Conservation (phyloP, 1,284 basidiomycete species). For the Apiotrichum siamense region DNA sequence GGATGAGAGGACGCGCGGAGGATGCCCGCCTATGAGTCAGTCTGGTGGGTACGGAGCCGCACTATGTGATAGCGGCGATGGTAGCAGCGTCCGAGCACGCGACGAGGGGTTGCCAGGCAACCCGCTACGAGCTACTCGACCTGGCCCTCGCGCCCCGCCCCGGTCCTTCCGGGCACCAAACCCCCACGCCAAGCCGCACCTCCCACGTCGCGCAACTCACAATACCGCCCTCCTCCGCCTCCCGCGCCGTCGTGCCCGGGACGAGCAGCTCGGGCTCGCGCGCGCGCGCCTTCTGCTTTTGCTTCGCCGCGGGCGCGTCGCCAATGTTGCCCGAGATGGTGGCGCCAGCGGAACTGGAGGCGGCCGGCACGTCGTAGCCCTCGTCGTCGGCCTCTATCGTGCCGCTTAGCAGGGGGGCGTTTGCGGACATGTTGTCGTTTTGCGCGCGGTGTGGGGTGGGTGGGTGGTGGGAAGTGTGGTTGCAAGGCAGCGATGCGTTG, state of each 20-base stretch:
- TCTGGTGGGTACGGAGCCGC: no score
- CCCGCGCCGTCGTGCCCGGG: constrained; percentile 34
- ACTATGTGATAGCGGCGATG: no score
- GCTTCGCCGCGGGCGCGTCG: constrained; percentile 7
- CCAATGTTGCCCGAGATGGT: constrained; percentile 38
- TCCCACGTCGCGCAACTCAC: constrained; percentile 22
- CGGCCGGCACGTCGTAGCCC: not conserved
- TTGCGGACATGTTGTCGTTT: constrained; percentile 22
- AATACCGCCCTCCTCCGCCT: constrained; percentile 43
- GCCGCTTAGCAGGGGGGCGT: constrained; percentile 41
- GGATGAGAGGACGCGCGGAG: constrained; percentile 70
- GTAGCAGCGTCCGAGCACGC: no score
- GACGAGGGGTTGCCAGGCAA: no score
- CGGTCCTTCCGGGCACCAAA: not conserved
- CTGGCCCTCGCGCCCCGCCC: not conserved
- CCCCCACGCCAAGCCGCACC: not conserved
- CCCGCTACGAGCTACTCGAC: no score
- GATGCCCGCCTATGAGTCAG: constrained; percentile 35
- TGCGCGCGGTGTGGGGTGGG: not conserved
- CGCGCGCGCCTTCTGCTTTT: not conserved
- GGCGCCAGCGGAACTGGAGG: constrained; percentile 12
- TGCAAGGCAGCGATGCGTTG: no score
- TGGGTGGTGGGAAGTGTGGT: not conserved
- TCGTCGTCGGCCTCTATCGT: constrained; percentile 49
- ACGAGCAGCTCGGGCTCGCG: constrained; percentile 37